Base-by-base conservation (phyloP, 495 filamentous ascomycete species). In the Neurospora sp. region DNA sequence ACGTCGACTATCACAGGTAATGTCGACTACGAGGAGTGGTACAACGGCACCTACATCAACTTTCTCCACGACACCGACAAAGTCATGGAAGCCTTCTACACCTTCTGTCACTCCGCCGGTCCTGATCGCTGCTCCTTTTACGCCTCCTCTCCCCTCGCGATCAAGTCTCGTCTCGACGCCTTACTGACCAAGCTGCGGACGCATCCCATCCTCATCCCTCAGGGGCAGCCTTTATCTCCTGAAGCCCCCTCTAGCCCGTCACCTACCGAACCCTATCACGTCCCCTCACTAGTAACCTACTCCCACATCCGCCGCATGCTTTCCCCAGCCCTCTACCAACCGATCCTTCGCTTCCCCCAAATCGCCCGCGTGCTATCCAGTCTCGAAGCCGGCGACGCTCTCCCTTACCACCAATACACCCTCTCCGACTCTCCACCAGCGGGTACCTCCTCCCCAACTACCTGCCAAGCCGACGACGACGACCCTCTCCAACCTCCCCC, bases 311-410 rank as follows among this genome's bases (percentile, higher is more conserved):
- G 81, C 12, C 78, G 76, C 16, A 74, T 86, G 39, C 79, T 90
- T 12, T 85, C 88, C 39, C 74, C 73, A 1, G 73, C 83, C 6
- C 77, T 91, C 12, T 94, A 94, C 74, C 81, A 85, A 39, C 92
- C 92, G 0, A 76, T 91, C n/a, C 66, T 78, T 23, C 80, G 81
- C 42, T 93, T 93, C 78, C 85, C 85, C 0, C 76, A 82, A 2
- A 77, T 92, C 0, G 90, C 91, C 10, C 71, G 80, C 8, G 76
- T 87, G 38, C 82, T 92, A 8, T 82, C 83, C 5, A 86, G 84
- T 6, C 81, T 93, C 9, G 85, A 87, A 48, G 70, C 75, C 10
- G 86, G 89, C 1, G 82, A 93, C 73, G 88, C 87, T 0, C 79
- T 77, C 4, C 80, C 81, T 0, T 85, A 91, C 80, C 86, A 88